phyloP scores from a whole-genome alignment of 129 eudicot species.

The Flaveria trinervia region DNA sequence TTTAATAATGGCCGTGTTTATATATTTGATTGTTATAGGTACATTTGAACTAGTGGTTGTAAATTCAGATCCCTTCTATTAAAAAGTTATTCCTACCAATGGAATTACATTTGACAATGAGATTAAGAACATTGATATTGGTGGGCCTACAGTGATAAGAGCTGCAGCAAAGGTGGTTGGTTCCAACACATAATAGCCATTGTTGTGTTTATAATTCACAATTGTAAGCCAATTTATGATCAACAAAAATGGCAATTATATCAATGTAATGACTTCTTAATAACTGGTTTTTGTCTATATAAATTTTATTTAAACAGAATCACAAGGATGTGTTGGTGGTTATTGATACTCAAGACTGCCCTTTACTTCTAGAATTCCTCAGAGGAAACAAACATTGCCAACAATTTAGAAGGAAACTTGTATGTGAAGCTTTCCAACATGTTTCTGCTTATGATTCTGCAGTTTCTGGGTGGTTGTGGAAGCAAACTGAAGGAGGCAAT shows the following conservation, averaged over 20 bases:
- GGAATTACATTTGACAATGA: slow-evolving; percentile 76
- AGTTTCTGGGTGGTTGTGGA: slow-evolving; percentile 97
- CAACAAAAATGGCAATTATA: too few relatives aligned
- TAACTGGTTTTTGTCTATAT: background rate
- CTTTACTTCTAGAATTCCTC: slow-evolving; percentile 62
- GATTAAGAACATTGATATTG: slow-evolving; percentile 55
- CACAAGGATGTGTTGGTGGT: slow-evolving; percentile 91
- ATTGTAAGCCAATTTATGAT: too few relatives aligned
- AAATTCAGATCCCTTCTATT: slow-evolving; percentile 83
- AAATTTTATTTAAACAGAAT: slow-evolving; percentile 50
- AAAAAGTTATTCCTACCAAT: slow-evolving; percentile 63
- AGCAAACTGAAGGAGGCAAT: slow-evolving; percentile 72
- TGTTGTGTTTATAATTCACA: too few relatives aligned
- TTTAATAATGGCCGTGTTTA: background rate
- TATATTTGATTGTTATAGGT: slow-evolving; percentile 41
- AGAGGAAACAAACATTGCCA: slow-evolving; percentile 55
- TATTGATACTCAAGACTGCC: slow-evolving; percentile 82
- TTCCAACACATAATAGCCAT: background rate
- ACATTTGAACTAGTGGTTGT: slow-evolving; percentile 89
- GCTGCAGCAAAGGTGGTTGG: slow-evolving; percentile 85
- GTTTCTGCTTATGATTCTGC: slow-evolving; percentile 96
- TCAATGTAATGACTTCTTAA: background rate
- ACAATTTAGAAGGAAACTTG: slow-evolving; percentile 68
- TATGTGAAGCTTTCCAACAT: slow-evolving; percentile 24
- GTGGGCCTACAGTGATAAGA: slow-evolving; percentile 68